Base-by-base conservation (phyloP, 2,329 filamentous ascomycete genomes). In the Diplodia corticola region DNA sequence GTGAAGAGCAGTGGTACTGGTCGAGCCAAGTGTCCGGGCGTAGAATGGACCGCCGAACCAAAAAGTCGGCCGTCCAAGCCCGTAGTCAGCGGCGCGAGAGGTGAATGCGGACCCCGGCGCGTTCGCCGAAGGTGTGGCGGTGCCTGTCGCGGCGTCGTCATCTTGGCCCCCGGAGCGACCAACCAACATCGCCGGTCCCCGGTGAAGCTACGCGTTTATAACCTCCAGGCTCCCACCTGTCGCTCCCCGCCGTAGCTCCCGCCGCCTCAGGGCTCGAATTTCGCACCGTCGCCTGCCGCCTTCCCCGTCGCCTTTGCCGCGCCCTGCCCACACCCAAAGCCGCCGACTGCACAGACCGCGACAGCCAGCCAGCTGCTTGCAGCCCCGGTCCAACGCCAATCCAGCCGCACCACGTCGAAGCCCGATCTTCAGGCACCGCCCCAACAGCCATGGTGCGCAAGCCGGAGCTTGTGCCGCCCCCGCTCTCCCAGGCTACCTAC, bases 371-470 rank as follows among this genome's bases (percentile, higher is more conserved):
- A 26, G 63, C 63, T 46, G 63, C 63, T 50, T 57, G 63, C 63
- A 65, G 57, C 44, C 57, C n/a, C 30, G 35, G 37, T 22, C 37
- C 50, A 20, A 30, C 50, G 63, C 63, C 63, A 65, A 57, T 65
- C 51, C 28, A 61, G 26, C 44, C 12, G 26, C 26, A 26, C 57
- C 57, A 61, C 57, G 57, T 49, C 28, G 28, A 28, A 28, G 57
- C 57, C 57, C 49, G 57, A 33, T 35, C 22, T 33, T 35, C 57
- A 49, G 40, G 57, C 44, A 61, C 24, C 40, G 10, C 17, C 24
- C 40, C 20, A 24, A n/a, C n/a, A 28, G 13, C 20, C 48, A 83
- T 83, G 81, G 80, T 82, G 61, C 79, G 80, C 64, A 82, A 81
- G 68, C 75, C 80, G 7, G 74, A 78, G 28, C 73, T 80, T 50